phyloP scores from a whole-genome alignment of 179 eudicot genomes.

The Camellia oleifera region DNA sequence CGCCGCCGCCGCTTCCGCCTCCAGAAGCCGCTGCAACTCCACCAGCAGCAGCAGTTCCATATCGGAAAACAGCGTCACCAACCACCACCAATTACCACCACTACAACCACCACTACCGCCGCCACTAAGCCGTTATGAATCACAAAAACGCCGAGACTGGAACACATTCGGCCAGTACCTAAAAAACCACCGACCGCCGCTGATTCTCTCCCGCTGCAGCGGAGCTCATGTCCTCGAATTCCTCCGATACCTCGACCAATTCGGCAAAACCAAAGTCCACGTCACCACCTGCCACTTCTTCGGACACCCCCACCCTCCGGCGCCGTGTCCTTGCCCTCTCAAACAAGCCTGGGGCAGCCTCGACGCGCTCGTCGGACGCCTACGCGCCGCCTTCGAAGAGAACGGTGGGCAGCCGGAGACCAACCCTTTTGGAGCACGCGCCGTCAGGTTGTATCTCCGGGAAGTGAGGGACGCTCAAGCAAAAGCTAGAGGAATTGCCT shows the following conservation, averaged over 20 bases:
- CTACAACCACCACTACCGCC: constrained; percentile 18
- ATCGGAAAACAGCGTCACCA: constrained; percentile 19
- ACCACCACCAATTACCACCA: neutral
- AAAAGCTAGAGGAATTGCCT: constrained; percentile 68
- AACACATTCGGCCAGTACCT: constrained; percentile 84
- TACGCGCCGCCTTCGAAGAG: constrained; percentile 90
- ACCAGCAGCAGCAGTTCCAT: constrained; percentile 13
- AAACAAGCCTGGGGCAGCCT: constrained; percentile 91
- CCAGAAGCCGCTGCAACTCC: constrained; percentile 9
- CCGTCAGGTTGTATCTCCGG: constrained; percentile 67
- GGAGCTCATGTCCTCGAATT: constrained; percentile 88
- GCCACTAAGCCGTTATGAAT: constrained; percentile 61
- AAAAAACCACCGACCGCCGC: constrained; percentile 76
- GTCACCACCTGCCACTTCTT: constrained; percentile 58
- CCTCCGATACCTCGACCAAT: constrained; percentile 79
- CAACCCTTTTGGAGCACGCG: constrained; percentile 83
- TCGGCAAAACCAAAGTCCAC: constrained; percentile 84
- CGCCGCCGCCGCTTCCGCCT: neutral
- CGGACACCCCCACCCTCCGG: constrained; percentile 79
- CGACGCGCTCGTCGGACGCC: constrained; percentile 78
- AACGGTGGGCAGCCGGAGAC: constrained; percentile 74
- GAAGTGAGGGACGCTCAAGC: constrained; percentile 55
- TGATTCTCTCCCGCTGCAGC: constrained; percentile 59
- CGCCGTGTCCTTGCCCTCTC: constrained; percentile 84
- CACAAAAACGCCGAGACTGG: constrained; percentile 85